Conservation (phyloP, 2,329 filamentous ascomycete species). For the Cercospora zeina region DNA sequence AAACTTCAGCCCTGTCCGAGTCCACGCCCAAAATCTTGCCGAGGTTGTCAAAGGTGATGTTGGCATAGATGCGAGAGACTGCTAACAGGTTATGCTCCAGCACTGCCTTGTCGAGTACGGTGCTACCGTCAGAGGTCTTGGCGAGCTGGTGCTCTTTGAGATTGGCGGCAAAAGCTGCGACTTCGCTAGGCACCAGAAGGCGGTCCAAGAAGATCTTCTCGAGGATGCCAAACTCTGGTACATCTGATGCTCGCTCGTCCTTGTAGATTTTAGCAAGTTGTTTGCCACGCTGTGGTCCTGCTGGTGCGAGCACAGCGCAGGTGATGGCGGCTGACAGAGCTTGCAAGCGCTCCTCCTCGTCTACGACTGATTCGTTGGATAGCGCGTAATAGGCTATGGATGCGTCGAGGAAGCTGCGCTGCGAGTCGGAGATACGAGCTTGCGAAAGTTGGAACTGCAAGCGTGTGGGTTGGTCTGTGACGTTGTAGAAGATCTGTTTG, state of each 20-base stretch:
- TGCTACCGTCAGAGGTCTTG: slow-evolving; percentile 83
- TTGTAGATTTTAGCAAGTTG: slow-evolving; percentile 85
- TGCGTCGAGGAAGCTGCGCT: slow-evolving; percentile 84
- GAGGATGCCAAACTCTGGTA: slow-evolving; percentile 81
- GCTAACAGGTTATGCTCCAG: slow-evolving; percentile 94
- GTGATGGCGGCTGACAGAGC: slow-evolving; percentile 85
- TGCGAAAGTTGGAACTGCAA: slow-evolving; percentile 89
- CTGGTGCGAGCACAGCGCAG: slow-evolving; percentile 88
- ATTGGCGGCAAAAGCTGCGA: slow-evolving; percentile 77
- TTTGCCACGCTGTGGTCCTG: slow-evolving; percentile 78
- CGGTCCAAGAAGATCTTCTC: slow-evolving; percentile 98
- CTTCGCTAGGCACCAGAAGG: slow-evolving; percentile 76
- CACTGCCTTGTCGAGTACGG: slow-evolving; percentile 88
- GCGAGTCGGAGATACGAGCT: slow-evolving; percentile 88
- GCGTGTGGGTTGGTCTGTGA: slow-evolving; percentile 70
- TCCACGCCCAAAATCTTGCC: slow-evolving; percentile 76
- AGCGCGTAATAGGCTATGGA: slow-evolving; percentile 86
- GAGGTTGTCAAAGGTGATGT: slow-evolving; percentile 64
- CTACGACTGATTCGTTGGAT: slow-evolving; percentile 73
- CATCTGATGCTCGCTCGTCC: slow-evolving; percentile 75
- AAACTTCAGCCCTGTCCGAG: slow-evolving; percentile 80
- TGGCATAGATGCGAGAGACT: slow-evolving; percentile 62
- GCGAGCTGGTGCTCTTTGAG: slow-evolving; percentile 88
- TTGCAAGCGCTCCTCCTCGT: slow-evolving; percentile 80
- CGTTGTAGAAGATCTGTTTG: slow-evolving; percentile 83